Evolutionary conservation across 352 stramenopile species (phyloP).

Genomic region (Pythium vanterpoolii): DNA sequence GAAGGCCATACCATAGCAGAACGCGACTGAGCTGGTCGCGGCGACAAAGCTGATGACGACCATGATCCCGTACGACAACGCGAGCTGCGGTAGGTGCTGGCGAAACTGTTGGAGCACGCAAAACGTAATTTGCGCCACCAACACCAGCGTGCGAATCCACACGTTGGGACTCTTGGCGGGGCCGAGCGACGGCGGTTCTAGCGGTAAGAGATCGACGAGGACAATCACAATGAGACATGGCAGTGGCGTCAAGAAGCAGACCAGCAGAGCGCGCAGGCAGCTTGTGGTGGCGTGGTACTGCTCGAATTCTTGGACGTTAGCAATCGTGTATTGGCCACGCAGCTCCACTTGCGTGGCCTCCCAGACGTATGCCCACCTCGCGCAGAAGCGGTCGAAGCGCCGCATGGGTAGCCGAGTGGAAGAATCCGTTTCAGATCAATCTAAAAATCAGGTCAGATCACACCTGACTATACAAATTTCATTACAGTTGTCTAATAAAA

Average conservation of each 20-base stretch:
- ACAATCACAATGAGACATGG: not conserved
- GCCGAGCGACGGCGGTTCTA: not conserved
- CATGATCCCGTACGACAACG: not conserved
- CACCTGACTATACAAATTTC: too few relatives aligned
- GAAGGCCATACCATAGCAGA: not conserved
- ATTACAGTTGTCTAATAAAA: too few relatives aligned
- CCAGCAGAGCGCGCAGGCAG: constrained; percentile 1
- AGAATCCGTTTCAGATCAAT: too few relatives aligned
- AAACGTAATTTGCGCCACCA: not conserved
- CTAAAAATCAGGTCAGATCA: too few relatives aligned
- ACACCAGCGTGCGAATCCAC: constrained; percentile 2
- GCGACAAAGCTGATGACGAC: not conserved
- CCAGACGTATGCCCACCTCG: not conserved
- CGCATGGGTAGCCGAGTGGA: not conserved
- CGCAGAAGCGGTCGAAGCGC: not conserved
- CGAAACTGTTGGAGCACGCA: constrained; percentile 15
- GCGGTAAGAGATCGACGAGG: not conserved
- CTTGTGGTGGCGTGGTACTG: not conserved
- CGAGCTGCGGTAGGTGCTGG: not conserved
- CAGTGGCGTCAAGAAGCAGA: constrained; percentile 10
- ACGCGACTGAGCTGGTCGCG: not conserved
- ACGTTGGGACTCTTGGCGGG: not conserved
- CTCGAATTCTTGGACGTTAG: not conserved
- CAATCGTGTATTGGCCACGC: constrained; percentile 8
- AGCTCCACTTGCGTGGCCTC: constrained; percentile 17